These are phyloP conservation scores for Nakazawaea populi DNA, from an alignment of 805 yeast genomes.

Conservation along the genomic window DNA sequence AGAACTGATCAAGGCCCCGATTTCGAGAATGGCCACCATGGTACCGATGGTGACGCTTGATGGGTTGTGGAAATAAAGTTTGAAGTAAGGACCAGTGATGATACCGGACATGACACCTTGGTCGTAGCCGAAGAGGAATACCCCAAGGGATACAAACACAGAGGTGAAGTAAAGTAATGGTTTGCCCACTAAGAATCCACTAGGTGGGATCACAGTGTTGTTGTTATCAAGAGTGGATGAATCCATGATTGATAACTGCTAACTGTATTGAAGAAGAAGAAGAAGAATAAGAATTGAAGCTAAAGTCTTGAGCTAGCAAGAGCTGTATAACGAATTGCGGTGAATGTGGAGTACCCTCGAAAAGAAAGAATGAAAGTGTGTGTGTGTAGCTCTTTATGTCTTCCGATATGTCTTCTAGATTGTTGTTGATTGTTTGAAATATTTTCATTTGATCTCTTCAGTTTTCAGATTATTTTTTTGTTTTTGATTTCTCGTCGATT, in stretches of 20 bases:
- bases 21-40: slow-evolving; percentile 78
- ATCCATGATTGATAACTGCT: not conserved
- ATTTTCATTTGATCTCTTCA: too few relatives aligned
- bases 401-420: too few relatives aligned
- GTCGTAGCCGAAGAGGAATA: slow-evolving; percentile 73
- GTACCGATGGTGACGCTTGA: slow-evolving; percentile 68
- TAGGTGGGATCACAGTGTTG: slow-evolving; percentile 8
- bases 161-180: slow-evolving; percentile 35
- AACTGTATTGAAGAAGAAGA: too few relatives aligned
- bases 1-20: slow-evolving; percentile 77
- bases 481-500: too few relatives aligned
- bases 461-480: too few relatives aligned
- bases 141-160: slow-evolving; percentile 55
- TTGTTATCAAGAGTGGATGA: not conserved
- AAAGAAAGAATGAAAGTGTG: too few relatives aligned
- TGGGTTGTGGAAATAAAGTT: slow-evolving; percentile 63
- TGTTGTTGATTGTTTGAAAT: too few relatives aligned
- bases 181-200: slow-evolving; percentile 11
- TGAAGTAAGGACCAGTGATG: slow-evolving; percentile 64
- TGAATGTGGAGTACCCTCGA: too few relatives aligned
- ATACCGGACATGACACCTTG: slow-evolving; percentile 89
- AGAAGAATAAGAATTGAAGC: too few relatives aligned
- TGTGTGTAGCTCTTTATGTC: too few relatives aligned
- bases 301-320: not conserved
- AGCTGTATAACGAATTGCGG: not conserved